Evolutionary conservation across 2,329 filamentous ascomycete genomes (phyloP), one percentile per base, ranked within the genome.

Genomic region (Tothia fuscella): DNA sequence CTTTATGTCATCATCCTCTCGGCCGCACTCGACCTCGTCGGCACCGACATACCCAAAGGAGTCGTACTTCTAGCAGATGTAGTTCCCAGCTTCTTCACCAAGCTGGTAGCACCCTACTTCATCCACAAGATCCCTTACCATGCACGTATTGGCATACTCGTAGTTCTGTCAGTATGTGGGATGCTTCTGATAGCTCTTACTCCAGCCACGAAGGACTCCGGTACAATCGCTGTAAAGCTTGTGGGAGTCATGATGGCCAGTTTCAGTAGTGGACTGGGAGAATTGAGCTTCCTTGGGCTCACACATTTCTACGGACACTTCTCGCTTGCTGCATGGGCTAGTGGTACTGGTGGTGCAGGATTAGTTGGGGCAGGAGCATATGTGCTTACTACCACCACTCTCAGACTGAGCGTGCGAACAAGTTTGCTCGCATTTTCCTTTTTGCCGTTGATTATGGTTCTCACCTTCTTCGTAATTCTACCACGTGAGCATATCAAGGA

Each of bases 1-100:
- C 82, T 95, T 64, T 96, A 95, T 63, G 89, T 96, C 43, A 84
- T 96, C 59, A 91, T 96, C 57, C 81, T 98, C 54, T 93, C 87
- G 22, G 84, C 91, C 26, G 91, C 91, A 3, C 82, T 95, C 53
- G 91, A 98, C 56, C 82, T 98, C 47, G 91, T 96, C 52, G 89
- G 89, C 26, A 80, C 84, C 24, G 60, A 69, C 49, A 71, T 95
- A 2, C 91, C 91, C 38, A 96, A 96, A 61, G 86, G 84, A 51
- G 74, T 93, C 43, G 89, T 98, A 42, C 79, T 96, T 42, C 82
- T 96, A 47, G 87, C 87, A 58, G 87, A 95, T 59, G 86, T 96
- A 42, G 68, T 93, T 17, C 91, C 91, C 2, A 87, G 84, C 9
- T 93, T 98, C 62, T 60, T 83, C 42, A 84, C 82, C 38, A 96